Conservation (phyloP, 305 asterid species). For the Solanum hybrid region DNA sequence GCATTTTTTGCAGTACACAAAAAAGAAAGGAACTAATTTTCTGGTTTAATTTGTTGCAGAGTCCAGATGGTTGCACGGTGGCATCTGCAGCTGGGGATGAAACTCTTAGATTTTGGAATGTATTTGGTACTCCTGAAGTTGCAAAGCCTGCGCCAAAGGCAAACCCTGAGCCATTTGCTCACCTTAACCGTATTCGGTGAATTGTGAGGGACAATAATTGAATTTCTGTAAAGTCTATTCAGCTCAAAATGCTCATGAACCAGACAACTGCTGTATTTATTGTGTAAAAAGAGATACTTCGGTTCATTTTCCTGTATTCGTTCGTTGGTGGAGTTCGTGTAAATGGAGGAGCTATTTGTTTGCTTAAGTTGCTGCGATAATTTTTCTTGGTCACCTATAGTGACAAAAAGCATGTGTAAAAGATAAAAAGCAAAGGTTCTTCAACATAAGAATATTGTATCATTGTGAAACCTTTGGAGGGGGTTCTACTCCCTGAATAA, state of each 20-base stretch:
- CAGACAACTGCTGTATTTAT: not conserved
- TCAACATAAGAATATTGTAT: not conserved
- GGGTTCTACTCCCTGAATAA: not conserved
- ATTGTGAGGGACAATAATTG: not conserved
- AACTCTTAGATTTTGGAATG: slow-evolving; percentile 76
- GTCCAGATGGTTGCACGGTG: slow-evolving; percentile 82
- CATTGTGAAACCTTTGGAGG: not conserved
- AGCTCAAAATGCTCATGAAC: not conserved
- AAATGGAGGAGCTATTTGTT: not conserved
- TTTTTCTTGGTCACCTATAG: not conserved
- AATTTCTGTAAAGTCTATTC: not conserved
- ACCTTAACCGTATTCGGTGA: slow-evolving; percentile 48
- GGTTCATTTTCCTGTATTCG: not conserved
- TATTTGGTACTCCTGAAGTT: slow-evolving; percentile 69
- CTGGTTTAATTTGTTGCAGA: slow-evolving; percentile 19
- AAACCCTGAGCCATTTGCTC: slow-evolving; percentile 40
- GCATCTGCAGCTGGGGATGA: slow-evolving; percentile 92
- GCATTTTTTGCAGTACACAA: not conserved
- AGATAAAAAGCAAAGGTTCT: not conserved
- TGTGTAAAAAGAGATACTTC: not conserved
- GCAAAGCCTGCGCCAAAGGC: slow-evolving; percentile 48
- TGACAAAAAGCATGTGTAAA: not conserved
- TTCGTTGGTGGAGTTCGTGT: not conserved
- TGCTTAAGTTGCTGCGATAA: not conserved
- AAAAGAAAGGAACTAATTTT: not conserved